A percentile compares a stretch with the other conserved stretches of the same genome.
Conservation (phyloP, 2,329 filamentous ascomycete species). For the Alternaria arborescens region DNA sequence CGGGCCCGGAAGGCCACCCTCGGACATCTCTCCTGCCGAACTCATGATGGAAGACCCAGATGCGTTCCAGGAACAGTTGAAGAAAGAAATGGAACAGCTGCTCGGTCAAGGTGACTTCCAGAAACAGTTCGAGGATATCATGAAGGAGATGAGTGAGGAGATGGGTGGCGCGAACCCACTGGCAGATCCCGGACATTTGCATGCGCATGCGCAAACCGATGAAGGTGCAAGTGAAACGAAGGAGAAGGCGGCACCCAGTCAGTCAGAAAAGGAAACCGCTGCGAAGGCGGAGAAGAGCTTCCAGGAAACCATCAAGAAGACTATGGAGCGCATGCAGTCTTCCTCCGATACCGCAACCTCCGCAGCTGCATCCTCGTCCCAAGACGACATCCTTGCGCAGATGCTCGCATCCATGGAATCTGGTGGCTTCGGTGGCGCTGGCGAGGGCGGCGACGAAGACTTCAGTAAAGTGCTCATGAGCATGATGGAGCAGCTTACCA, state of each 20-base stretch:
- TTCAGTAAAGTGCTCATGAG: slow-evolving; percentile 94
- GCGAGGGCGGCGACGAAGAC: slow-evolving; percentile 75
- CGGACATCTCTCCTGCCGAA: slow-evolving; percentile 41
- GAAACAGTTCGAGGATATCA: slow-evolving; percentile 78
- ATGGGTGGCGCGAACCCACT: slow-evolving; percentile 35
- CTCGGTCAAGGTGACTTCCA: slow-evolving; percentile 79
- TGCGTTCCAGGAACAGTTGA: slow-evolving; percentile 85
- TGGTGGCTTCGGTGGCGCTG: slow-evolving; percentile 60
- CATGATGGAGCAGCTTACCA: slow-evolving; percentile 99
- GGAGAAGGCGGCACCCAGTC: slow-evolving; percentile 14
- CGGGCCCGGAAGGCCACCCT: slow-evolving; percentile 49
- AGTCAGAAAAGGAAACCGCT: slow-evolving; percentile 20
- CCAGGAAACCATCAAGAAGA: slow-evolving; percentile 89
- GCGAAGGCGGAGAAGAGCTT: slow-evolving; percentile 72
- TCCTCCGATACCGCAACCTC: slow-evolving; percentile 87
- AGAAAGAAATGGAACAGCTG: slow-evolving; percentile 86
- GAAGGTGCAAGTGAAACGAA: slow-evolving; percentile 17
- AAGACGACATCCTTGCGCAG: slow-evolving; percentile 86
- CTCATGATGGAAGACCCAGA: slow-evolving; percentile 58
- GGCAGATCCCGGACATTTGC: slow-evolving; percentile 23
- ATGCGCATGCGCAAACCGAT: slow-evolving; percentile 36
- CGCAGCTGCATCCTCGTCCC: slow-evolving; percentile 66
- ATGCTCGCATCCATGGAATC: slow-evolving; percentile 88
- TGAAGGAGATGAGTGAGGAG: slow-evolving; percentile 70
- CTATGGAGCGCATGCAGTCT: slow-evolving; percentile 94